These are phyloP conservation scores for Vanilla planifolia DNA, from an alignment of 106 monocot species.

Conservation along the genomic window DNA sequence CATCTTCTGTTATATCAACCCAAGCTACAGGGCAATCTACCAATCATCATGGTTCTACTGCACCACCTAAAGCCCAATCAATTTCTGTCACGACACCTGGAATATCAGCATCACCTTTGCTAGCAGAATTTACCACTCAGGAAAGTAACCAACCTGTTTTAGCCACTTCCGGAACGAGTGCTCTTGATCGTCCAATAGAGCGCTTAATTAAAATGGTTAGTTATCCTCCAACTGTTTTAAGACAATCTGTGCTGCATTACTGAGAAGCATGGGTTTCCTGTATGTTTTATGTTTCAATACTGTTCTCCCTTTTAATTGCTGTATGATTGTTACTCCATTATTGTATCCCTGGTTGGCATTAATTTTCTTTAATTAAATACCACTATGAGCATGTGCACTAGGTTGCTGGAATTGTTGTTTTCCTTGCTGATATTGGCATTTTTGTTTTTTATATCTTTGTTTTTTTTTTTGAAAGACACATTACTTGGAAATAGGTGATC, in stretches of 20 bases:
- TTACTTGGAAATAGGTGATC: too few relatives aligned
- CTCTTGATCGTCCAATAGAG: conserved; percentile 61
- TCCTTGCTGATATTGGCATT: too few relatives aligned
- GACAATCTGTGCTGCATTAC: too few relatives aligned
- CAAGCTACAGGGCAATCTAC: conserved; percentile 27
- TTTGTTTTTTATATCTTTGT: too few relatives aligned
- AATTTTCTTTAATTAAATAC: too few relatives aligned
- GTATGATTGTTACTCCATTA: too few relatives aligned
- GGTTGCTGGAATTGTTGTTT: too few relatives aligned
- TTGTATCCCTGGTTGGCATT: too few relatives aligned
- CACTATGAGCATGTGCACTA: conserved; percentile 23
- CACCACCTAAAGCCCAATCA: conserved; percentile 33
- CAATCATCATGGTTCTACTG: conserved; percentile 22
- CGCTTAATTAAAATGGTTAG: conserved; percentile 79
- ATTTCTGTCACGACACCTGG: conserved; percentile 73
- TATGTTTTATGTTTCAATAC: too few relatives aligned
- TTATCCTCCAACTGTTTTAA: conserved; percentile 5
- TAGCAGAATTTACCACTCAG: conserved; percentile 55
- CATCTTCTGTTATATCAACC: conserved; percentile 33
- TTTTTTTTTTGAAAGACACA: too few relatives aligned
- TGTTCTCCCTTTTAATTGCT: too few relatives aligned
- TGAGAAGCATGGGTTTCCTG: too few relatives aligned
- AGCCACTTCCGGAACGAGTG: conserved; percentile 24
- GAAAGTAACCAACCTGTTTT: conserved; percentile 54
- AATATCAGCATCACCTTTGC: conserved; percentile 89